phyloP scores from a whole-genome alignment of 148 eudicot species.

The Cornus florida region DNA sequence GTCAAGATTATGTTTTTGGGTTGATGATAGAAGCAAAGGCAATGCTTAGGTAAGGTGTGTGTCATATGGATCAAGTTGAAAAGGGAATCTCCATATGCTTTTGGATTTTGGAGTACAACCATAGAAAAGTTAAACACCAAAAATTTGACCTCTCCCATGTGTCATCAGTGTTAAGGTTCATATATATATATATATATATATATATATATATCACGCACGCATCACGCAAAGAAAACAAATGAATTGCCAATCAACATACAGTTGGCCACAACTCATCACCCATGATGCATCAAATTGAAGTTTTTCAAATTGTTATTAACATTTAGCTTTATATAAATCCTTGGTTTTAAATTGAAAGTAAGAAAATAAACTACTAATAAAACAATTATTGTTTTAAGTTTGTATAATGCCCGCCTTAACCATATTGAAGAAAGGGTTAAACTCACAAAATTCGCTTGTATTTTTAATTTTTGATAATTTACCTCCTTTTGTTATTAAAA shows the following conservation, averaged over 20 bases:
- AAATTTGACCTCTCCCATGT: not conserved
- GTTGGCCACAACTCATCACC: not conserved
- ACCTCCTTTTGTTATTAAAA: too few species aligned
- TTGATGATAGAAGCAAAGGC: not conserved
- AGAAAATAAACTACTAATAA: too few species aligned
- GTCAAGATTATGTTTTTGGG: not conserved
- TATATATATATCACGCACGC: not conserved
- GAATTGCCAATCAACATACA: not conserved
- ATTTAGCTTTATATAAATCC: too few species aligned
- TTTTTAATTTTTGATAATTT: too few species aligned
- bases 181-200: too few species aligned
- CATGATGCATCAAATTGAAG: not conserved
- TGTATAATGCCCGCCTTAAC: too few species aligned
- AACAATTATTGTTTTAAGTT: too few species aligned
- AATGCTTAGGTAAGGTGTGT: not conserved
- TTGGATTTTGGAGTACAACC: not conserved
- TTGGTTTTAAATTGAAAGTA: too few species aligned
- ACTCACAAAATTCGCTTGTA: too few species aligned
- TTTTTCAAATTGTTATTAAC: not conserved
- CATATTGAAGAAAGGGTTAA: too few species aligned
- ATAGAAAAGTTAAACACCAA: too few species aligned
- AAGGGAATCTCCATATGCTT: not conserved
- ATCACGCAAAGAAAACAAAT: not conserved
- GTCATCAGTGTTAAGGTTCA: too few species aligned
- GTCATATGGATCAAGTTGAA: not conserved